Percentiles rank a stretch among this genome's conserved stretches.
phyloP scores from a whole-genome alignment of 2,329 filamentous ascomycete genomes.

The Claviceps fusiformis region DNA sequence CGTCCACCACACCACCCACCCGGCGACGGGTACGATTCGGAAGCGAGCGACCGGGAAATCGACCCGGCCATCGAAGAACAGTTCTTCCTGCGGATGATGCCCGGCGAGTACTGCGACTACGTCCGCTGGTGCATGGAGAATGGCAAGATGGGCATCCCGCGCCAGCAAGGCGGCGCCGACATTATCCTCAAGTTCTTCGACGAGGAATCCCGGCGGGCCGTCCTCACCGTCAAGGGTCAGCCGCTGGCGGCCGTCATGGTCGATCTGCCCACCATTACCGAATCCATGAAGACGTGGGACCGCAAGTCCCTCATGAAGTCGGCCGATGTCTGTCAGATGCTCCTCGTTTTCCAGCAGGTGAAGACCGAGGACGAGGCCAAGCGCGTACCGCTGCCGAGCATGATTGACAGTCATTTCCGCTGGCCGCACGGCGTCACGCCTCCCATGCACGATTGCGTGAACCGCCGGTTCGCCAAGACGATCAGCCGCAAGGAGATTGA shows the following conservation, averaged over 20 bases:
- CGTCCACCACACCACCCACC: conserved; percentile 53
- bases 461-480: conserved; percentile 70
- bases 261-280: conserved; percentile 74
- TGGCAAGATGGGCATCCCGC: conserved; percentile 57
- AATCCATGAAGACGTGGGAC: conserved; percentile 91
- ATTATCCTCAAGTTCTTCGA: conserved; percentile 71
- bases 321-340: conserved; percentile 79
- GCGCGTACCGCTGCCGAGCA: conserved; percentile 53
- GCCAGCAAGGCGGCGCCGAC: conserved; percentile 56
- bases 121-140: conserved; percentile 63
- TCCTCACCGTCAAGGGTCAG: conserved; percentile 55
- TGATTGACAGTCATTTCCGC: conserved; percentile 54
- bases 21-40: conserved; percentile 91
- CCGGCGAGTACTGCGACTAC: conserved; percentile 76
- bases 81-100: conserved; percentile 77
- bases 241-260: conserved; percentile 68
- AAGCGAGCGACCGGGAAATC: conserved; percentile 76
- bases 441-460: conserved; percentile 74
- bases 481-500: conserved; percentile 74
- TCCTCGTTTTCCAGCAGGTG: conserved; percentile 61
- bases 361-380: conserved; percentile 52
- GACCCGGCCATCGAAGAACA: conserved; percentile 86
- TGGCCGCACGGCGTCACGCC: conserved; percentile 82
- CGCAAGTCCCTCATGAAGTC: conserved; percentile 79
- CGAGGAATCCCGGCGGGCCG: conserved; percentile 56